phyloP scores from a whole-genome alignment of 768 basidiomycete genomes.

The Leucocoprinus leucothites region DNA sequence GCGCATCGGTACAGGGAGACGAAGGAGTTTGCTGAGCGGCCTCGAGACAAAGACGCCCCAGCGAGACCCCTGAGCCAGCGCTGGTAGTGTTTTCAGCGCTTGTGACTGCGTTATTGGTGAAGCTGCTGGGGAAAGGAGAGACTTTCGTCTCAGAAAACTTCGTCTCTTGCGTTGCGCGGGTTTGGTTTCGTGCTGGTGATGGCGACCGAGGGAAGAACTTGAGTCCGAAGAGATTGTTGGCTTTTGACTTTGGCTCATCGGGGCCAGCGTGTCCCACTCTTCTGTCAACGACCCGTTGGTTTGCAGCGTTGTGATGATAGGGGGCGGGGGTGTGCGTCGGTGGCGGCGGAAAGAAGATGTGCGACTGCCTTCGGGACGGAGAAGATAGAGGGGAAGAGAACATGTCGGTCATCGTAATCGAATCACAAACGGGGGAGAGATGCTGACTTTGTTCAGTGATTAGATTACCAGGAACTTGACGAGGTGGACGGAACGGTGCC shows the following conservation, averaged over 20 bases:
- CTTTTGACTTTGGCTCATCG: constrained; percentile 24
- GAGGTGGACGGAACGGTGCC: constrained; percentile 25
- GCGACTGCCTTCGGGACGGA: constrained; percentile 31
- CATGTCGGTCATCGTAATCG: constrained; percentile 35
- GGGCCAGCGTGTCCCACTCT: neutral
- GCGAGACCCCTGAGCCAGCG: constrained; percentile 7
- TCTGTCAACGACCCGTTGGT: constrained; percentile 18
- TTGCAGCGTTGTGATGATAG: constrained; percentile 14
- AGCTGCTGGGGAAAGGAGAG: neutral
- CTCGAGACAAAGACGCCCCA: constrained; percentile 11
- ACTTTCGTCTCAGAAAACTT: constrained; percentile 10
- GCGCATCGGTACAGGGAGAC: constrained; percentile 10
- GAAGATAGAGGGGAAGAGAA: constrained; percentile 17
- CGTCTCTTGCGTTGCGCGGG: neutral
- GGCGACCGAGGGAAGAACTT: constrained; percentile 50
- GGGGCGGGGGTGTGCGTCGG: constrained; percentile 13
- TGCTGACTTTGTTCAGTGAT: constrained; percentile 39
- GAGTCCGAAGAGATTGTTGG: constrained; percentile 38
- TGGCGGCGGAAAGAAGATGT: constrained; percentile 15
- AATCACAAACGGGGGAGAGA: constrained; percentile 36
- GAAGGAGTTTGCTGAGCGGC: constrained; percentile 10
- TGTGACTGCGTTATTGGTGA: constrained; percentile 11
- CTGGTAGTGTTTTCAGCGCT: constrained; percentile 11
- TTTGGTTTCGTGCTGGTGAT: constrained; percentile 27
- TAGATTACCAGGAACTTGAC: constrained; percentile 20